Evolutionary conservation across 257 asterid genomes (phyloP).

Genomic region (Penstemon barbatus): DNA sequence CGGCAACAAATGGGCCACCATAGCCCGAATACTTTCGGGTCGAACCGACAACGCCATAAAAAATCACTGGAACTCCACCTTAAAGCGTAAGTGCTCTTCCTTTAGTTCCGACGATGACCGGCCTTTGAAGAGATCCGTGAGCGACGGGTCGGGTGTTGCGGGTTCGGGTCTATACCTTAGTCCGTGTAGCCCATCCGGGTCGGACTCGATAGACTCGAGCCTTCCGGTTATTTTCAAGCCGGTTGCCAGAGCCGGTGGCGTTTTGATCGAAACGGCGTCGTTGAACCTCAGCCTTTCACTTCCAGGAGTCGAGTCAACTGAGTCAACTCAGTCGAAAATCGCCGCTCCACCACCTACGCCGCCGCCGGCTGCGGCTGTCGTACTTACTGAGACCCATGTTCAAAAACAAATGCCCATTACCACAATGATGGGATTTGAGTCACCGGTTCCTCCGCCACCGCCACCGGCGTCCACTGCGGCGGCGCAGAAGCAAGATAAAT

Average conservation of each 20-base stretch:
- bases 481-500: slow-evolving; percentile 37
- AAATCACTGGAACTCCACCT: slow-evolving; percentile 93
- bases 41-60: slow-evolving; percentile 97
- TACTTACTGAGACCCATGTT: background rate
- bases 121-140: slow-evolving; percentile 75
- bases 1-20: slow-evolving; percentile 98
- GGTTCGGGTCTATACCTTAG: slow-evolving; percentile 39
- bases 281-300: slow-evolving; percentile 71
- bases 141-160: slow-evolving; percentile 67
- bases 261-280: slow-evolving; percentile 31
- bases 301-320: slow-evolving; percentile 60
- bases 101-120: slow-evolving; percentile 44
- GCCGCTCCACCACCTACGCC: slow-evolving; percentile 25
- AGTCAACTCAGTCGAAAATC: slow-evolving; percentile 15
- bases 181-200: slow-evolving; percentile 84
- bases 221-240: slow-evolving; percentile 49
- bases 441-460: slow-evolving; percentile 7
- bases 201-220: slow-evolving; percentile 67
- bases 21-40: slow-evolving; percentile 81
- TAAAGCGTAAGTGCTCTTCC: slow-evolving; percentile 78
- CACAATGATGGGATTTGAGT: slow-evolving; percentile 22
- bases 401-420: slow-evolving; percentile 6
- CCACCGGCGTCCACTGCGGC: background rate
- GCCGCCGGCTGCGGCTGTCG: background rate
- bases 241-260: slow-evolving; percentile 46